Base-by-base conservation (phyloP, 2,329 filamentous ascomycete genomes). In the Penicillium verrucosum region DNA sequence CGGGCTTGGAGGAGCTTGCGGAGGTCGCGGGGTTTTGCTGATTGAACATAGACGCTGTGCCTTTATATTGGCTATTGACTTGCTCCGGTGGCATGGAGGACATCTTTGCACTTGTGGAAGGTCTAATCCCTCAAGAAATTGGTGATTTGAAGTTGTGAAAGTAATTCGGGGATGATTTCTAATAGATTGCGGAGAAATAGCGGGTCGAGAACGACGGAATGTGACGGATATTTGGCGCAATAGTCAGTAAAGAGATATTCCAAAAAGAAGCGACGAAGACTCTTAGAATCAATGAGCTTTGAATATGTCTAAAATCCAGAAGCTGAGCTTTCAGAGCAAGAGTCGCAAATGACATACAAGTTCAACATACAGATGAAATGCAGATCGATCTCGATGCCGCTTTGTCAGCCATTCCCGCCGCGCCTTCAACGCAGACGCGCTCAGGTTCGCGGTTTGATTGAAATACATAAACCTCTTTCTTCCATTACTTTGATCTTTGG, bases 71-170 rank as follows among this genome's bases (percentile, higher is more conserved):
- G 27, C 61, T 46, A 18, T 60, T 59, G 27, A 66, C 27, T 44
- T 67, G 67, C 51, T 72, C 68, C 5, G 65, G 62, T 21, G 50
- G 55, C 14, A 54, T 30, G 4, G 64, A 61, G 5, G 64, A 55
- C 65, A 67, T 67, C 5, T 9, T 34, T 18, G 14, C 34, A 9
- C 4, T 12, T 48, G 29, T 14, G 1, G 5, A 12, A 42, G 8
- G 27, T 40, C 18, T 12, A 16, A 12, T 29, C 4, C 3, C 6
- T 32, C 2, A 18, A 32, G n/a, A 14, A 23, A 38, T 51, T 41
- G 32, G 40, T n/a, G 27, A 30, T 47, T 38, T 8, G 37, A 6
- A 40, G 55, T 16, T 2, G n/a, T 37, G 10, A 10, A 42, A 37
- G 21, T 43, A 18, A 36, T 30, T 48, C 25, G 43, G 36, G 5